Percentiles rank a stretch among this genome's conserved stretches.
Evolutionary conservation across 2,329 filamentous ascomycete genomes (phyloP).

Genomic region (Akanthomyces lecanii): DNA sequence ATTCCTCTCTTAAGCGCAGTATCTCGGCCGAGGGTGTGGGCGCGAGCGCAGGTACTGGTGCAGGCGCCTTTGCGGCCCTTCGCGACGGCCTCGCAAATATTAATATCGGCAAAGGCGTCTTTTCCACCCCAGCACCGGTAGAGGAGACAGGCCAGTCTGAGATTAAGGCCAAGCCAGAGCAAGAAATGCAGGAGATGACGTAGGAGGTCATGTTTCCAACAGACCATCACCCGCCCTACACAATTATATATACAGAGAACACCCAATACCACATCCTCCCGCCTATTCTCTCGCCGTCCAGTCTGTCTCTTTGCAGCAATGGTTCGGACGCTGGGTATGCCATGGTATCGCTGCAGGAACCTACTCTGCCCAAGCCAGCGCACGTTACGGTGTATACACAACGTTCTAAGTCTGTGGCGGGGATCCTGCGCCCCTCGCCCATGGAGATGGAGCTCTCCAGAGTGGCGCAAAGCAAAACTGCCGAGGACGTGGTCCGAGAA

Average conservation of each 20-base stretch:
- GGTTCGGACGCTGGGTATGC: slow-evolving; percentile 15
- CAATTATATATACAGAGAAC: slow-evolving; percentile 29
- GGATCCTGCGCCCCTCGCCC: not conserved
- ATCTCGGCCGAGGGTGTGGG: slow-evolving; percentile 36
- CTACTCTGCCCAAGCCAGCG: not conserved
- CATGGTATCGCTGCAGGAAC: slow-evolving; percentile 16
- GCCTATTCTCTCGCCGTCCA: not conserved
- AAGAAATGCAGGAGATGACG: slow-evolving; percentile 44
- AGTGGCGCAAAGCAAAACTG: not conserved
- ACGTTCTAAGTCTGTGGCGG: slow-evolving; percentile 6
- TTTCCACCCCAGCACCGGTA: slow-evolving; percentile 29
- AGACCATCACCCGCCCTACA: slow-evolving; percentile 30
- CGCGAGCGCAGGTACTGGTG: slow-evolving; percentile 18
- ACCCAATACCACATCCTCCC: slow-evolving; percentile 21
- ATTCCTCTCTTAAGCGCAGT: slow-evolving; percentile 40
- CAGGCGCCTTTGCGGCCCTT: slow-evolving; percentile 42
- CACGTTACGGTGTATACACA: not conserved
- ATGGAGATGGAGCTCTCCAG: slow-evolving; percentile 2
- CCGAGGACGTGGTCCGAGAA: not conserved
- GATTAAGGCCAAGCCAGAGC: slow-evolving; percentile 29
- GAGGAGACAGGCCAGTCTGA: slow-evolving; percentile 25
- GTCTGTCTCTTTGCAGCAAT: slow-evolving; percentile 1
- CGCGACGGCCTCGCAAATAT: slow-evolving; percentile 46
- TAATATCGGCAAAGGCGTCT: slow-evolving; percentile 44
- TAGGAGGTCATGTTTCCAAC: slow-evolving; percentile 39